phyloP scores from a whole-genome alignment of 169 alveolate species.

The Eimeria tenella region DNA sequence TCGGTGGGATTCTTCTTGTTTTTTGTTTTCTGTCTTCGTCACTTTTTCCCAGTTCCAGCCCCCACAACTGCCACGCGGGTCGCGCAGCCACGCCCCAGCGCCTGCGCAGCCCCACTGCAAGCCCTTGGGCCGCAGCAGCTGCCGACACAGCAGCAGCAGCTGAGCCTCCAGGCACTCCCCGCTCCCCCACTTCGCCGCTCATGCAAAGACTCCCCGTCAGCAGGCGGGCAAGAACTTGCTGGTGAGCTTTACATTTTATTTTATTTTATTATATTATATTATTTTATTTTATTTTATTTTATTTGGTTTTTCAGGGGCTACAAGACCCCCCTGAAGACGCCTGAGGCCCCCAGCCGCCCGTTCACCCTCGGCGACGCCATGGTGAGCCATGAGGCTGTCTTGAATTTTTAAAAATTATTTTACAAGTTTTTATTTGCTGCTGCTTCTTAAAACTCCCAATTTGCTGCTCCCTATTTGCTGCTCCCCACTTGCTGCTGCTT shows the following conservation, averaged over 20 bases:
- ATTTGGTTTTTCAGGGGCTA: background rate
- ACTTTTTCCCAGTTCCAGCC: background rate
- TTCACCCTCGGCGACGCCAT: background rate
- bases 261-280: no score
- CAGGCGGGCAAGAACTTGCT: background rate
- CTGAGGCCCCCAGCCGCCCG: slow-evolving; percentile 11
- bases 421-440: background rate
- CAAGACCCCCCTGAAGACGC: slow-evolving; percentile 1
- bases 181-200: background rate
- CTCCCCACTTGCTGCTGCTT: no score
- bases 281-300: no score
- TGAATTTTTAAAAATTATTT: no score
- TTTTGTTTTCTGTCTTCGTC: background rate
- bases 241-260: background rate
- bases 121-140: background rate
- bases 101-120: no score
- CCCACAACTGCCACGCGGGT: no score
- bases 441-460: no score
- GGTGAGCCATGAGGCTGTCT: background rate
- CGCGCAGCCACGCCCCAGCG: no score
- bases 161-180: background rate
- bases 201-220: background rate
- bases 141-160: background rate
- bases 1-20: background rate
- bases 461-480: no score